phyloP scores from a whole-genome alignment of 2,329 filamentous ascomycete genomes.

The Ophiostoma montium region DNA sequence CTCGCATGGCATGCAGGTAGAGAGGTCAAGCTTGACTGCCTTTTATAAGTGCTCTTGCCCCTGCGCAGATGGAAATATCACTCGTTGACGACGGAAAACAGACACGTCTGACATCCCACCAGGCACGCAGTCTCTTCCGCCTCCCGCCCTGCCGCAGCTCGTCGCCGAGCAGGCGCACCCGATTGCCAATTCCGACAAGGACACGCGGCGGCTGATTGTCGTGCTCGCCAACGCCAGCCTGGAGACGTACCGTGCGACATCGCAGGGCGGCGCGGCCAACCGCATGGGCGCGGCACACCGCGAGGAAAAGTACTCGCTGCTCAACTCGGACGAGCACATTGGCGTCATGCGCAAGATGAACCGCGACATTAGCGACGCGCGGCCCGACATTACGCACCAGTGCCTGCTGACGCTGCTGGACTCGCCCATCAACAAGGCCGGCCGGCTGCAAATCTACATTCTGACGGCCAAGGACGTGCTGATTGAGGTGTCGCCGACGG shows the following conservation, averaged over 20 bases:
- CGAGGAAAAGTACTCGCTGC: constrained; percentile 91
- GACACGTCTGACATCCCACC: constrained; percentile 19
- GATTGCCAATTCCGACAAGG: constrained; percentile 75
- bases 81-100: too few relatives aligned
- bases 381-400: constrained; percentile 98
- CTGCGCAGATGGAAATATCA: too few relatives aligned
- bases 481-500: constrained; percentile 95
- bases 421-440: constrained; percentile 96
- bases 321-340: constrained; percentile 98
- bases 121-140: constrained; percentile 92
- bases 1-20: not conserved
- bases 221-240: constrained; percentile 94
- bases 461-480: constrained; percentile 94
- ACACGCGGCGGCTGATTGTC: constrained; percentile 82
- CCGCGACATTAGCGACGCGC: constrained; percentile 91
- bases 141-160: constrained; percentile 77
- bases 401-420: constrained; percentile 94
- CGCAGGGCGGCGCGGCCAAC: constrained; percentile 48
- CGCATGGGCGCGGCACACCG: constrained; percentile 46
- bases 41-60: too few relatives aligned
- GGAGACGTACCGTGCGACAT: constrained; percentile 89
- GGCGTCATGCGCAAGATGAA: constrained; percentile 99
- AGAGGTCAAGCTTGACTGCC: not conserved
- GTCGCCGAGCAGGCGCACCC: constrained; percentile 85
- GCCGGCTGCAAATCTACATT: constrained; percentile 95